Evolutionary conservation across 352 stramenopile genomes (phyloP).

Genomic region (Phytophthora ohioensis): DNA sequence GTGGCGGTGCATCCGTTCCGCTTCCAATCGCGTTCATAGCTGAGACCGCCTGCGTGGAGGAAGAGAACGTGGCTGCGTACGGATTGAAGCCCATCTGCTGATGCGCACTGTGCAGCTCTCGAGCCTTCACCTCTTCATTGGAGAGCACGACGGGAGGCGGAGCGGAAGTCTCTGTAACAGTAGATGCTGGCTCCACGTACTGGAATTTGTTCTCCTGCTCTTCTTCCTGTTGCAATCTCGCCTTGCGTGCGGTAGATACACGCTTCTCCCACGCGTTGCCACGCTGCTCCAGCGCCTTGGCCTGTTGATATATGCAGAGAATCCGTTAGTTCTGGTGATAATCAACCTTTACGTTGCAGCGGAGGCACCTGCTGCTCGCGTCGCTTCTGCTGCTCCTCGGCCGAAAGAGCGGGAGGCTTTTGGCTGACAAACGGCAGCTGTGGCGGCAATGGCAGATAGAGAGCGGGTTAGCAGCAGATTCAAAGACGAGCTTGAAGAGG

Average conservation of each 20-base stretch:
- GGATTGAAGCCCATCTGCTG: conserved; percentile 78
- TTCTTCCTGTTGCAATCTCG: conserved; percentile 59
- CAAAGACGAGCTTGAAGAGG: neutral
- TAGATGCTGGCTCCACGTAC: conserved; percentile 28
- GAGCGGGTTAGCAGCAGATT: neutral
- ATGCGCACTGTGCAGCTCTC: conserved; percentile 64
- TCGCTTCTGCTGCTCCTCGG: conserved; percentile 65
- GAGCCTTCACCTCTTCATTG: conserved; percentile 71
- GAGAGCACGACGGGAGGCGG: conserved; percentile 48
- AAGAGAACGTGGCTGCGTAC: conserved; percentile 75
- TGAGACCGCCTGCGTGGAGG: conserved; percentile 59
- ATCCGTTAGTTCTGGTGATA: neutral
- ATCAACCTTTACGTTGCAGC: neutral
- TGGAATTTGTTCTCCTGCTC: conserved; percentile 55
- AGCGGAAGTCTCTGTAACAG: neutral
- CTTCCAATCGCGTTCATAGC: conserved; percentile 64
- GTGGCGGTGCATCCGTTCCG: neutral
- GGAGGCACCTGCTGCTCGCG: conserved; percentile 66
- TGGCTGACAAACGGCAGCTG: conserved; percentile 52
- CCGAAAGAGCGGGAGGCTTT: conserved; percentile 50
- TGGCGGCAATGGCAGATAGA: neutral
- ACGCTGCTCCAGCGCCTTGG: conserved; percentile 66
- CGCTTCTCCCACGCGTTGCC: conserved; percentile 79
- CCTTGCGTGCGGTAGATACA: conserved; percentile 61
- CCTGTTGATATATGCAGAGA: conserved; percentile 24